These are phyloP conservation scores for Scheffersomyces stambukii DNA, from an alignment of 1,139 yeast genomes.

Conservation along the genomic window DNA sequence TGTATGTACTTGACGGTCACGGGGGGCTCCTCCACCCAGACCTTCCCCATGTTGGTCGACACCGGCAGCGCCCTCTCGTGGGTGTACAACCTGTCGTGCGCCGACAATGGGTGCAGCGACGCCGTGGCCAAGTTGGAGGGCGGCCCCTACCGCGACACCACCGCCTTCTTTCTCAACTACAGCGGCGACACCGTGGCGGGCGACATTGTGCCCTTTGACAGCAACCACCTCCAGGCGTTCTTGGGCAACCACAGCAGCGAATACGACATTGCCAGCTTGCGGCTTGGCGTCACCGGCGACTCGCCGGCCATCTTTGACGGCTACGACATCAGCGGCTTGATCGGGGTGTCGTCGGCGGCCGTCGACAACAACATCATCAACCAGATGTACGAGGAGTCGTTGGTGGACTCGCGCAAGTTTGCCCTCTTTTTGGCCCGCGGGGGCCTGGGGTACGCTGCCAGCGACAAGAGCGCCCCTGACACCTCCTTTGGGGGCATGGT, in stretches of 20 bases:
- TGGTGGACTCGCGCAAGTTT: conserved; percentile 20
- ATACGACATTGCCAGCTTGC: conserved; percentile 31
- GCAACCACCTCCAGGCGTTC: conserved; percentile 29
- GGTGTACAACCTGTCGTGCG: conserved; percentile 56
- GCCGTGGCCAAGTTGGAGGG: conserved; percentile 17
- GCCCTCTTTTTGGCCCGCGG: conserved; percentile 18
- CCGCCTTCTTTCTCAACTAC: conserved; percentile 45
- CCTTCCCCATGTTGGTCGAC: conserved; percentile 53
- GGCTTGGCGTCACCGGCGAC: conserved; percentile 50
- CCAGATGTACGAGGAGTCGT: conserved; percentile 15
- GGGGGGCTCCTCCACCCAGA: conserved; percentile 16
- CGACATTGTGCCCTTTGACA: conserved; percentile 21
- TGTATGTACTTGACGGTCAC: conserved; percentile 18
- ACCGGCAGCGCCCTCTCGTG: conserved; percentile 66
- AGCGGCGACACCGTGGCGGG: conserved; percentile 58
- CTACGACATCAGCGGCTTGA: conserved; percentile 56
- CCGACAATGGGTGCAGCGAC: conserved; percentile 38
- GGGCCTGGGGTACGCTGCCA: conserved; percentile 7
- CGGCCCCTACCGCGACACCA: conserved; percentile 13
- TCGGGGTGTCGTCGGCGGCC: conserved; percentile 52
- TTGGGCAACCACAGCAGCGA: conserved; percentile 13
- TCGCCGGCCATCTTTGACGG: conserved; percentile 53
- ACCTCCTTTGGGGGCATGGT: conserved; percentile 22
- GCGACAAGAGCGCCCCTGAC: neutral
- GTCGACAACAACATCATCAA: conserved; percentile 16